Conservation (phyloP, 306 rosid species). For the Myrica gale region DNA sequence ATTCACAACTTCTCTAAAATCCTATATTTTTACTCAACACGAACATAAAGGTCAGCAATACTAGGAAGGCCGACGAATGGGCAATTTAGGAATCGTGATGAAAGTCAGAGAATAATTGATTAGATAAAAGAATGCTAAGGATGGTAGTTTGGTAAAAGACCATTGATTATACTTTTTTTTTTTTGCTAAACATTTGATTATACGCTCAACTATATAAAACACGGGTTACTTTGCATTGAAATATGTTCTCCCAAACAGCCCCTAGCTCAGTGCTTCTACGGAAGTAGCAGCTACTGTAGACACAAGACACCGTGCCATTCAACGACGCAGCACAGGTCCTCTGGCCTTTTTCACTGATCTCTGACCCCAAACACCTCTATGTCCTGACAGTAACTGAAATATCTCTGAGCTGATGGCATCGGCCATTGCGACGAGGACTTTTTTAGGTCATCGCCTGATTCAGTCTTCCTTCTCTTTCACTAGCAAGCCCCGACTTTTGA, state of each 20-base stretch:
- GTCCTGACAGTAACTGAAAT: constrained; percentile 22
- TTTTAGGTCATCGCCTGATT: constrained; percentile 50
- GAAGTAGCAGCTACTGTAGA: background rate
- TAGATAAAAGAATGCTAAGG: too few species aligned
- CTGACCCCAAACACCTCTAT: background rate
- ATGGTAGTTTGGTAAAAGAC: too few species aligned
- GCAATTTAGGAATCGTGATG: too few species aligned
- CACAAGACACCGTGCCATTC: background rate
- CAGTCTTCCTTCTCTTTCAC: constrained; percentile 39
- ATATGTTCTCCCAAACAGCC: background rate
- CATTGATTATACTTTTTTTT: too few species aligned
- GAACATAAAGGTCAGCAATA: too few species aligned
- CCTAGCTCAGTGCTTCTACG: too few species aligned
- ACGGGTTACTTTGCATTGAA: background rate
- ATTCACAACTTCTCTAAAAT: too few species aligned
- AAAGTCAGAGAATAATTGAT: too few species aligned
- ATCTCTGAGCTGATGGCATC: constrained; percentile 63
- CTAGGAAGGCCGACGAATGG: too few species aligned
- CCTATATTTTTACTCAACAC: too few species aligned
- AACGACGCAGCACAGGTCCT: background rate
- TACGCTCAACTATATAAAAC: too few species aligned
- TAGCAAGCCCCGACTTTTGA: constrained; percentile 44
- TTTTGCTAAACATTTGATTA: too few species aligned
- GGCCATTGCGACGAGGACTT: constrained; percentile 52
- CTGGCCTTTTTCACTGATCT: constrained; percentile 22